Evolutionary conservation across 495 filamentous ascomycete species (phyloP), one percentile per base, ranked within the genome.

Genomic region (Aspergillus nanangensis): DNA sequence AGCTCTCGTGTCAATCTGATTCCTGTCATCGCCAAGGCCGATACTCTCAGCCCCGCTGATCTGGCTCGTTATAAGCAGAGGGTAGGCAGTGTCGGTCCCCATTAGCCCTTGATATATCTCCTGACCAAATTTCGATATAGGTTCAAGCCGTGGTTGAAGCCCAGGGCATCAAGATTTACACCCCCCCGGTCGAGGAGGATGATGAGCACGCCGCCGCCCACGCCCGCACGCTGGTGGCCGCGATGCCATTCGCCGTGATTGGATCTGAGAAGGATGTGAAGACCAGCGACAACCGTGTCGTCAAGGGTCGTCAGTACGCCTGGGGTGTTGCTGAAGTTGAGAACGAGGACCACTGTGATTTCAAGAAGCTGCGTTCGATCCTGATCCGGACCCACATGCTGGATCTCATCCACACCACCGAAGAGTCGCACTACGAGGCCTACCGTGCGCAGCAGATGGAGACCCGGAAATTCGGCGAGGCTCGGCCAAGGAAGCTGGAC

Each of bases 331-430:
- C 94, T 45, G 93, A 98, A 67, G 93, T 98, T 41, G 93, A 98
- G 81, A 97, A 98, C 67, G 93, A 98, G 68, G 93, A 97, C 51
- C 93, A 98, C 82, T 98, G 93, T 71, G 93, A 98, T 73, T 98
- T 98, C 75, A 98, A 98, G 86, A 98, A 98, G 77, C 86, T 98
- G 49, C 91, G 93, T 54, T 95, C 90, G 15, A 97, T 97, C 60
- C 78, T 98, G 51, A 97, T 98, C 76, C 90, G 93, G 60, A 98
- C 94, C n/a, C 93, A 98, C 76, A 98, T 98, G 93, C 83, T 98
- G 48, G 93, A 98, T 61, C 84, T 98, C 36, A 98, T 98, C 67
- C 94, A 97, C 80, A 98, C 93, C 38, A 97, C 93, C 48, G 93
- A 98, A 74, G 93, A 98, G 75, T 82, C 86, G 54, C 93, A 98